These are phyloP conservation scores for Tolypocladium cylindrosporum DNA, from an alignment of 2,329 filamentous ascomycete genomes.

Conservation along the genomic window DNA sequence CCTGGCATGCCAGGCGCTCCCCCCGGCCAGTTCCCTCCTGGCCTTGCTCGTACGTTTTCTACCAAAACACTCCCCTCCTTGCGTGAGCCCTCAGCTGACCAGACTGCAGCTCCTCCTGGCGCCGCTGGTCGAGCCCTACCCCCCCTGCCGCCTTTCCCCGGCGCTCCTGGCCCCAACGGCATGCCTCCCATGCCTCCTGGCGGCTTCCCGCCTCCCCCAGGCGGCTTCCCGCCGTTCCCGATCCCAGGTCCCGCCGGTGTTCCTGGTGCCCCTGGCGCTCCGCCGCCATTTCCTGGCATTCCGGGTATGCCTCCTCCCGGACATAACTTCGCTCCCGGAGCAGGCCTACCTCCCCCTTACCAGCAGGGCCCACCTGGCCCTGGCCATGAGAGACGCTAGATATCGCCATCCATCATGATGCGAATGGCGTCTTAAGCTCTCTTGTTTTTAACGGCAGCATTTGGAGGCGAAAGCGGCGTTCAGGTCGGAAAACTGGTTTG, in stretches of 20 bases:
- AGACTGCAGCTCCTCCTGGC: slow-evolving; percentile 17
- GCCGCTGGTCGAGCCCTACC: slow-evolving; percentile 35
- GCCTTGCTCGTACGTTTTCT: slow-evolving; percentile 41
- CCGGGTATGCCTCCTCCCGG: slow-evolving; percentile 28
- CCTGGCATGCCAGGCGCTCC: slow-evolving; percentile 36
- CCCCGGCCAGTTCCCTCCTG: slow-evolving; percentile 29
- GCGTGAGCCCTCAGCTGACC: not conserved
- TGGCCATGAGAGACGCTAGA: slow-evolving; percentile 29
- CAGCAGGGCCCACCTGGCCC: slow-evolving; percentile 24
- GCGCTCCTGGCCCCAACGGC: slow-evolving; percentile 39
- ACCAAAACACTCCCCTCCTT: not conserved
- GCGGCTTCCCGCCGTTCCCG: slow-evolving; percentile 26
- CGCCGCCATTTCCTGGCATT: slow-evolving; percentile 22
- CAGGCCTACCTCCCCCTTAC: slow-evolving; percentile 22
- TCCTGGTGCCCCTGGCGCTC: slow-evolving; percentile 14
- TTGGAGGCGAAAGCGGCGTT: slow-evolving; percentile 22
- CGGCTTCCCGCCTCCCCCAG: slow-evolving; percentile 22
- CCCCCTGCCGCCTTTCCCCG: slow-evolving; percentile 31
- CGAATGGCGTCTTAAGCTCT: not conserved
- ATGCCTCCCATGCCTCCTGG: slow-evolving; percentile 34
- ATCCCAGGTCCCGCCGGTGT: slow-evolving; percentile 21
- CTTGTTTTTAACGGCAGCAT: slow-evolving; percentile 12
- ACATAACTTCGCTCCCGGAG: slow-evolving; percentile 32
- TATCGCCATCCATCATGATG: not conserved
- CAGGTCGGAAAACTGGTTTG: slow-evolving; percentile 5